A percentile compares a stretch with the other conserved stretches of the same genome.
phyloP scores from a whole-genome alignment of 139 green algal genomes.

The Tetradesmus obliquus region DNA sequence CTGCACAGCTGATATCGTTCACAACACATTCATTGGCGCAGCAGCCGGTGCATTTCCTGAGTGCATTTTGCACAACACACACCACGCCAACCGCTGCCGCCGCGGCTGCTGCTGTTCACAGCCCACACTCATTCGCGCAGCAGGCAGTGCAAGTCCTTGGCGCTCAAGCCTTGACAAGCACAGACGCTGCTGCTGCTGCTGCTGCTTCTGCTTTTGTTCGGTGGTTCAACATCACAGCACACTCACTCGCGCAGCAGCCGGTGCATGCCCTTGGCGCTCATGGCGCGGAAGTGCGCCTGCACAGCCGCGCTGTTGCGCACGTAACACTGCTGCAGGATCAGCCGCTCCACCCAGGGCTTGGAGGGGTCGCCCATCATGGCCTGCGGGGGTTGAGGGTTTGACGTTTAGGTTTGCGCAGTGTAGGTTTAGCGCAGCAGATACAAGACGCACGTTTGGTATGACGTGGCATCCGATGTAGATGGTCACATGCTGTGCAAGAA shows the following conservation, averaged over 20 bases:
- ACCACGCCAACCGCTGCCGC: neutral
- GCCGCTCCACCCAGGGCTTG: neutral
- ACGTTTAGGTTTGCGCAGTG: no score
- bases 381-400: neutral
- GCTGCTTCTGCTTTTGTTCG: no score
- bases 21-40: no score
- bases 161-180: neutral
- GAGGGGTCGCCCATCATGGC: slow-evolving; percentile 1
- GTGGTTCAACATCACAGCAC: neutral
- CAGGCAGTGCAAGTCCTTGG: neutral
- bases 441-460: no score
- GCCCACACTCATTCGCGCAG: neutral
- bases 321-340: slow-evolving; percentile 39
- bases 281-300: neutral
- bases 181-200: neutral
- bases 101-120: neutral
- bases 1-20: no score
- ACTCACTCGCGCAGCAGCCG: neutral
- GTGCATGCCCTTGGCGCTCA: slow-evolving; percentile 8
- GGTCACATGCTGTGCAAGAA: no score
- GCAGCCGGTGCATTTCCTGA: no score
- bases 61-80: no score
- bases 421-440: no score
- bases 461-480: no score
- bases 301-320: neutral